Base-by-base conservation (phyloP, 306 rosid genomes). In the Mucuna pruriens region DNA sequence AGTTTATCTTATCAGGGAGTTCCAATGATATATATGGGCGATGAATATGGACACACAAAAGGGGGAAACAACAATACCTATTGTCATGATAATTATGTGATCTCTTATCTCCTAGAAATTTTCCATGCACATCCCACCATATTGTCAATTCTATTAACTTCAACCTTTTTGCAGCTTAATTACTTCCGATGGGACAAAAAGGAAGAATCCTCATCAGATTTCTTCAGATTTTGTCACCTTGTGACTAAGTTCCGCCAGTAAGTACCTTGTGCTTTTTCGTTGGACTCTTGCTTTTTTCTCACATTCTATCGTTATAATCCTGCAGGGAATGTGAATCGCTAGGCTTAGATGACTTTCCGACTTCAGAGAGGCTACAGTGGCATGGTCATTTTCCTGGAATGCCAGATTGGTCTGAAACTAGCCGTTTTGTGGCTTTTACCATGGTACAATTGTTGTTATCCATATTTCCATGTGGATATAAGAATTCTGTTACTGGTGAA, bases 61-160 rank as follows among this genome's bases (percentile, higher is more conserved):
- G 94, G 97, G 16, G 99, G 99, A 63, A 95, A 95, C 90, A 95
- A 95, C 91, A 95, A 95, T 84, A 89, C 97, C 75, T 95, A 95
- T 83, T 95, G 99, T 89, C 99, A 95, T 22, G 99, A 95, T 87
- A 90, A 92, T 82, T 79, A 89, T 75, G 99, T 95, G 80, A 87
- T 86, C 71, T 76, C 91, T 83, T 68, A 17, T 84, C 71, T 45
- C 26, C 74, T 80, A 23, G 44, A 78, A 17, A 22, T 34, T 49
- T 68, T 73, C 65, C 64, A 48, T 82, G 33, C 45, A 76, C 16
- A 45, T 55, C 40, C 44, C 51, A 61, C 65, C 70, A 64, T 42
- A n/a, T 80, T 74, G 42, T 60, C 19, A 38, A 81, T 65, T 82
- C 69, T 77, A 7, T 54, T 71, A 36, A 71, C 45, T 68, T 39